phyloP scores from a whole-genome alignment of 768 basidiomycete genomes.

The Hygrocybe coccinea region DNA sequence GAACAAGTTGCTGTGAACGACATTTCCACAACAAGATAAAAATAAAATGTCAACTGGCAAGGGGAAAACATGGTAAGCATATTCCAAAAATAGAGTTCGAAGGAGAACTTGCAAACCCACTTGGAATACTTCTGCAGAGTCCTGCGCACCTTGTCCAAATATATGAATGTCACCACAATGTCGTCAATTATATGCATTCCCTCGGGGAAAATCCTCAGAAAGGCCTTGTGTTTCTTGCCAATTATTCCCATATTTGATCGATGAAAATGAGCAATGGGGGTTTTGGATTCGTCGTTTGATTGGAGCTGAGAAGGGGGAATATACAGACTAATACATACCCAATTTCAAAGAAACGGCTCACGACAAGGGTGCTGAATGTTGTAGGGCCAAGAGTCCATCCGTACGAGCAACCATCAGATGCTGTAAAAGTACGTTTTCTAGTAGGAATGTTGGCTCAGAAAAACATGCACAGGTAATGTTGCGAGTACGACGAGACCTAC shows the following conservation, averaged over 20 bases:
- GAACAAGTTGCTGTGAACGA: no score
- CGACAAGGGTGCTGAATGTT: not conserved
- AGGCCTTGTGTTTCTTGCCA: constrained; percentile 11
- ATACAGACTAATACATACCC: no score
- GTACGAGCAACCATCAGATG: constrained; percentile 11
- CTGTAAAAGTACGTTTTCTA: constrained; percentile 7
- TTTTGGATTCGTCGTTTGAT: not conserved
- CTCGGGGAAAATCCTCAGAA: constrained; percentile 25
- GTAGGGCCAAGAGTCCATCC: constrained; percentile 9
- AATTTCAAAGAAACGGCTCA: not conserved
- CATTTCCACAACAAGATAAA: no score
- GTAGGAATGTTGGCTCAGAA: not conserved
- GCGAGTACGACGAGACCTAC: not conserved
- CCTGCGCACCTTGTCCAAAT: constrained; percentile 21
- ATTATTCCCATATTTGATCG: constrained; percentile 6
- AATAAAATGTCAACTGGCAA: not conserved
- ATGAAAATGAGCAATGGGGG: constrained; percentile 2
- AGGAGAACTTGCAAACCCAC: no score
- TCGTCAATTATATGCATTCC: constrained; percentile 31
- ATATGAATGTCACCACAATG: constrained; percentile 34
- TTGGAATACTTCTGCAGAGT: no score
- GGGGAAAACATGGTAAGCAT: not conserved
- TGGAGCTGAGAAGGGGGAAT: not conserved
- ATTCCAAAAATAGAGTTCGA: no score
- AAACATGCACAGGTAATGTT: not conserved